Percentiles rank a stretch among this genome's conserved stretches.
phyloP scores from a whole-genome alignment of 345 rosid species.

The Xanthoceras sorbifolium region DNA sequence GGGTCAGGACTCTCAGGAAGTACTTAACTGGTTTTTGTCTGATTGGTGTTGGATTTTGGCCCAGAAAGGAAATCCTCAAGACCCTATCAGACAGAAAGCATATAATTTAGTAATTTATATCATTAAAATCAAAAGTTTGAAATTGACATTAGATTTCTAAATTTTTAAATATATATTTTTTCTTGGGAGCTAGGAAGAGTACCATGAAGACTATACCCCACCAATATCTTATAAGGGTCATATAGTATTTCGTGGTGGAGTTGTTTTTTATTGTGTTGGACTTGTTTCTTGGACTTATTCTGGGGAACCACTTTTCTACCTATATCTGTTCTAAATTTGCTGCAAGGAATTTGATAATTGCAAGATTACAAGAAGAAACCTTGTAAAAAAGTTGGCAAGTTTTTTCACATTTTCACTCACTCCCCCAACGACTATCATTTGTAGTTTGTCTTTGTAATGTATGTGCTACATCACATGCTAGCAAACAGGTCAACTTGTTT shows the following conservation, averaged over 20 bases:
- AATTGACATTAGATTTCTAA: constrained; percentile 35
- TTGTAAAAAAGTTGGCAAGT: constrained; percentile 17
- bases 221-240: neutral
- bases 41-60: constrained; percentile 48
- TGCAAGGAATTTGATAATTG: constrained; percentile 36
- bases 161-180: neutral
- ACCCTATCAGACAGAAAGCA: constrained; percentile 39
- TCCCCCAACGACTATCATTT: constrained; percentile 45
- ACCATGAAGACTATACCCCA: neutral
- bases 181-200: too few relatives aligned
- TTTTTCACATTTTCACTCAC: constrained; percentile 42
- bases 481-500: constrained; percentile 25
- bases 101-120: constrained; percentile 22
- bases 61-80: constrained; percentile 44
- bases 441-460: constrained; percentile 40
- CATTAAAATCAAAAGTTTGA: constrained; percentile 13
- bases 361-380: constrained; percentile 43
- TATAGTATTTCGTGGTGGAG: constrained; percentile 12
- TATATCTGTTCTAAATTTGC: constrained; percentile 22
- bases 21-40: constrained; percentile 36
- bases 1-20: neutral
- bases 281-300: constrained; percentile 28
- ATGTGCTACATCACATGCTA: constrained; percentile 14
- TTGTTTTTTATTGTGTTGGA: constrained; percentile 37
- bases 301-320: constrained; percentile 20